These are phyloP conservation scores for Rosa chinensis DNA, from an alignment of 306 rosid species.

Conservation along the genomic window DNA sequence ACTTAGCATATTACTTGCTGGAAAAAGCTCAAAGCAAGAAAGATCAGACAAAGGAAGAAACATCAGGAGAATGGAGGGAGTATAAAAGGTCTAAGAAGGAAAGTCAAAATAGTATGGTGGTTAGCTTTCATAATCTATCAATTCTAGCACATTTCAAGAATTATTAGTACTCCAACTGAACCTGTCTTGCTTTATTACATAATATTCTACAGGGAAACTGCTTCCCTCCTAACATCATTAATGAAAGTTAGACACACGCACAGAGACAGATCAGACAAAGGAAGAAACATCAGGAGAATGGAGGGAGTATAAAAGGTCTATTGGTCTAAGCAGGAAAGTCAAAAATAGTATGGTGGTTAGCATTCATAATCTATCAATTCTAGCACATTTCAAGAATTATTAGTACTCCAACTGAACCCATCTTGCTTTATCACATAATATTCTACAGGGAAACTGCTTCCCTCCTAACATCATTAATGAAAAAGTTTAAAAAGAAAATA, in stretches of 20 bases:
- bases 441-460: not conserved
- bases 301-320: not conserved
- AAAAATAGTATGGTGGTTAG: not conserved
- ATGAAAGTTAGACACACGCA: not conserved
- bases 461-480: not conserved
- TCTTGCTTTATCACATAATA: not conserved
- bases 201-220: not conserved
- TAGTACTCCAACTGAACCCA: not conserved
- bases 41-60: not conserved
- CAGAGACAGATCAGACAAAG: not conserved
- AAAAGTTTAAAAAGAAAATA: not conserved
- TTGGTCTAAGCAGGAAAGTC: not conserved
- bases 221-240: not conserved
- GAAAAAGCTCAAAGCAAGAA: not conserved
- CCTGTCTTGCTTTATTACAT: not conserved
- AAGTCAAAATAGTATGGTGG: not conserved
- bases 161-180: not conserved
- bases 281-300: not conserved
- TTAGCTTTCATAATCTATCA: not conserved
- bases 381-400: not conserved
- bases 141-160: not conserved
- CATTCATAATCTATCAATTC: not conserved
- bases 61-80: not conserved
- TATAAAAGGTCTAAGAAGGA: not conserved
- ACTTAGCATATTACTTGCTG: not conserved